Percentiles rank a stretch among this genome's conserved stretches.
Evolutionary conservation across 164 flowering plant genomes (phyloP).

Genomic region (Sextonia rubra): DNA sequence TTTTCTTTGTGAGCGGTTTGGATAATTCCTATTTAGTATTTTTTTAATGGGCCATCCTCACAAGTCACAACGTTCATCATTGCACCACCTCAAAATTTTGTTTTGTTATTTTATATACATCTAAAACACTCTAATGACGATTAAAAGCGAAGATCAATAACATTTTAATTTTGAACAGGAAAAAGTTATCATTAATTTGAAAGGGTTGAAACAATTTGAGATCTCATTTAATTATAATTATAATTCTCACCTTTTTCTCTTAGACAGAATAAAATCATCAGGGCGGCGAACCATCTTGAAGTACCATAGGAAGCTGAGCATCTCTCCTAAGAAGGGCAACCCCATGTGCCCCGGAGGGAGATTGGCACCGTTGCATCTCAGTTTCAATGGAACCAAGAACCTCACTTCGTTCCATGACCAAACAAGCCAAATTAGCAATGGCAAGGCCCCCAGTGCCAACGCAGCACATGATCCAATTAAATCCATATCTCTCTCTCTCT

Average conservation of each 20-base stretch:
- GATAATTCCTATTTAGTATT: too few relatives aligned
- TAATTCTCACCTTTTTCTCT: slow-evolving; percentile 24
- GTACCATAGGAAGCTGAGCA: slow-evolving; percentile 46
- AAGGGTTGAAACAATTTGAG: too few relatives aligned
- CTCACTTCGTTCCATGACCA: slow-evolving; percentile 25
- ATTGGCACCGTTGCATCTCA: slow-evolving; percentile 7
- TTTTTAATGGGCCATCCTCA: too few relatives aligned
- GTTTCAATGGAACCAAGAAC: slow-evolving; percentile 9
- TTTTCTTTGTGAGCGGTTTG: too few relatives aligned
- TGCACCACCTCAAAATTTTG: too few relatives aligned
- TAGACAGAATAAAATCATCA: slow-evolving; percentile 41
- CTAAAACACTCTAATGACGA: too few relatives aligned
- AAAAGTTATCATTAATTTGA: too few relatives aligned
- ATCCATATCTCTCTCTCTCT: slow-evolving; percentile 10
- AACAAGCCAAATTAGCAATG: slow-evolving; percentile 13
- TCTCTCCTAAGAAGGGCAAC: slow-evolving; percentile 41
- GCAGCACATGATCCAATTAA: not conserved
- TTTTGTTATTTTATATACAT: too few relatives aligned
- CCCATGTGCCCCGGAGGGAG: slow-evolving; percentile 54
- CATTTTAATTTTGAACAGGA: too few relatives aligned
- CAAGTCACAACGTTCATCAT: too few relatives aligned
- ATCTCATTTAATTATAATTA: too few relatives aligned
- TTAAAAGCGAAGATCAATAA: too few relatives aligned
- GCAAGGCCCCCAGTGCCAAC: slow-evolving; percentile 6
- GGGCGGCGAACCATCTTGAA: slow-evolving; percentile 47